Evolutionary conservation across 495 filamentous ascomycete genomes (phyloP).

Genomic region (Aspergillus bridgeri): DNA sequence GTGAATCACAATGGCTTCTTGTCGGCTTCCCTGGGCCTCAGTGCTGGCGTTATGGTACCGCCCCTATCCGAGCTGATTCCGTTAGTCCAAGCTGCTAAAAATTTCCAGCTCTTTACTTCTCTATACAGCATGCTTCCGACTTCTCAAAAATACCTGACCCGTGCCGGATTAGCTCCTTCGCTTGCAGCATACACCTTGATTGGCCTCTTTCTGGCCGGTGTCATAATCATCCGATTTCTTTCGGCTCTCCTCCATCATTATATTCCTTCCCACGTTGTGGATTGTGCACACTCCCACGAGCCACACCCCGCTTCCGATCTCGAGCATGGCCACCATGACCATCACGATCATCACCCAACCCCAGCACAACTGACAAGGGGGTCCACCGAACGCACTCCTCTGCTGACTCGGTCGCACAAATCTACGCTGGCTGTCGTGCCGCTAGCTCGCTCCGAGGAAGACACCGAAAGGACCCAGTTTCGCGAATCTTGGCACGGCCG

Average conservation of each 20-base stretch:
- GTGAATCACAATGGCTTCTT: conserved; percentile 85
- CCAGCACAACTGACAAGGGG: conserved; percentile 16
- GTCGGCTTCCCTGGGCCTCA: conserved; percentile 82
- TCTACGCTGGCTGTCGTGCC: conserved; percentile 24
- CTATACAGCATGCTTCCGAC: conserved; percentile 93
- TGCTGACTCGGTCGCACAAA: conserved; percentile 28
- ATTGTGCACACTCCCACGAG: conserved; percentile 81
- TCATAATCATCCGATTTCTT: conserved; percentile 76
- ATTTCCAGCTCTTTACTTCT: conserved; percentile 77
- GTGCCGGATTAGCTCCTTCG: conserved; percentile 61
- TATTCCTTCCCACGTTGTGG: conserved; percentile 90
- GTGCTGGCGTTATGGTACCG: conserved; percentile 93
- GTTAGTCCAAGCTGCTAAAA: conserved; percentile 7
- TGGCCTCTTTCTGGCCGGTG: conserved; percentile 74
- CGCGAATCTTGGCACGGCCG: conserved; percentile 39
- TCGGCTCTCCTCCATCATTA: conserved; percentile 77
- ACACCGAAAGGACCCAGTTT: background rate
- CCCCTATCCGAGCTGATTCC: conserved; percentile 7
- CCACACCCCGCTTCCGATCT: conserved; percentile 41
- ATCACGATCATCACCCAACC: conserved; percentile 17
- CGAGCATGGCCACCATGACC: conserved; percentile 26
- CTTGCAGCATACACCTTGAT: conserved; percentile 70
- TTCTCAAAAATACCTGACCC: conserved; percentile 68
- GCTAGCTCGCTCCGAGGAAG: background rate
- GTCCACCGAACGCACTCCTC: conserved; percentile 45